These are phyloP conservation scores for Microsporum audouinii DNA, from an alignment of 2,329 filamentous ascomycete genomes.

Conservation along the genomic window DNA sequence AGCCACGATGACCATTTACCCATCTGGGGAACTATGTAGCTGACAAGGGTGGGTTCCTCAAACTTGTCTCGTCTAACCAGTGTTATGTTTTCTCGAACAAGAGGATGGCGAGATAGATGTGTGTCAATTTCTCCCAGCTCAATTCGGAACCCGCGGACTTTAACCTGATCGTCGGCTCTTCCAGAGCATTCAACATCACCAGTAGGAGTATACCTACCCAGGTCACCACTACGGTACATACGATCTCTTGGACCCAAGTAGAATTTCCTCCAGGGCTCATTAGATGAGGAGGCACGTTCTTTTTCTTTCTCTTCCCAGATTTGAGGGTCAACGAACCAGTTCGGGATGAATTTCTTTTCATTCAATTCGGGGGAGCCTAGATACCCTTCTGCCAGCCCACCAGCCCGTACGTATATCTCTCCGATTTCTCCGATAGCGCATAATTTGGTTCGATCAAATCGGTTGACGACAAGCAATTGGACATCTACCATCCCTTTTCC, in stretches of 20 bases:
- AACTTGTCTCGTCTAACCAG: constrained; percentile 71
- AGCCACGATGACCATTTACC: constrained; percentile 62
- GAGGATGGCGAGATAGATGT: constrained; percentile 59
- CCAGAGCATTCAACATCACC: constrained; percentile 70
- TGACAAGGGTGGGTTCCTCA: constrained; percentile 77
- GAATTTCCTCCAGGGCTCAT: constrained; percentile 64
- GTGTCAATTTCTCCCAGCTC: constrained; percentile 89
- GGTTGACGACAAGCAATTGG: constrained; percentile 73
- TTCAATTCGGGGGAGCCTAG: constrained; percentile 53
- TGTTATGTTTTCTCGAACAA: constrained; percentile 77
- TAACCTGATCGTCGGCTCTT: constrained; percentile 78
- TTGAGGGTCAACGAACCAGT: constrained; percentile 72
- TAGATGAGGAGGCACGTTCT: constrained; percentile 37
- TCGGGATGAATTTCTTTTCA: constrained; percentile 64
- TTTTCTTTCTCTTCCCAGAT: constrained; percentile 57
- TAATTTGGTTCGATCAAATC: constrained; percentile 52
- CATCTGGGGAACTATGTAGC: constrained; percentile 77
- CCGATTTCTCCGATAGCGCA: constrained; percentile 74
- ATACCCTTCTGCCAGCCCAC: constrained; percentile 74
- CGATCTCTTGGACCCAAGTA: constrained; percentile 76
- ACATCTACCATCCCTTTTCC: constrained; percentile 82
- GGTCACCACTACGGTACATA: constrained; percentile 75
- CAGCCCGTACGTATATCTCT: constrained; percentile 72
- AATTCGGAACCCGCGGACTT: constrained; percentile 90
- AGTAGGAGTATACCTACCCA: constrained; percentile 60